phyloP scores from a whole-genome alignment of 768 basidiomycete genomes.

The Amanita polypyramis region DNA sequence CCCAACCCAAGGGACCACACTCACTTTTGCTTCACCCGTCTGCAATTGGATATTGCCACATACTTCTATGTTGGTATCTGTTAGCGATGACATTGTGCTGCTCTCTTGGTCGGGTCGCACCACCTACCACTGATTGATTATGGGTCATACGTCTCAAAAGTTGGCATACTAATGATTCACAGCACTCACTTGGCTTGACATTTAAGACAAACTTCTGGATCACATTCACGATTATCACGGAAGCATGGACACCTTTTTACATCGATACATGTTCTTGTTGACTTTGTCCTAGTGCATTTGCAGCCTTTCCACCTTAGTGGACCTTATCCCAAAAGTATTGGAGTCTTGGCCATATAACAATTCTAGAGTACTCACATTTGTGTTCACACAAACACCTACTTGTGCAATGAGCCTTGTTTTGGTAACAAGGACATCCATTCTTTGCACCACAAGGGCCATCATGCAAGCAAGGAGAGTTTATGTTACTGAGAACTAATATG shows the following conservation, averaged over 20 bases:
- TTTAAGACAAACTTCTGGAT: slow-evolving; percentile 48
- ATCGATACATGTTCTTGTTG: slow-evolving; percentile 22
- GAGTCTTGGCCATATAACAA: not conserved
- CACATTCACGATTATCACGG: slow-evolving; percentile 46
- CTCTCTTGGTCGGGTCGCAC: slow-evolving; percentile 5
- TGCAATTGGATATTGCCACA: slow-evolving; percentile 46
- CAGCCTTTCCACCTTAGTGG: slow-evolving; percentile 48
- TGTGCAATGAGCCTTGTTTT: slow-evolving; percentile 42
- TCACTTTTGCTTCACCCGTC: slow-evolving; percentile 32
- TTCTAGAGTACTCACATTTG: slow-evolving; percentile 31
- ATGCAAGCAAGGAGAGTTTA: slow-evolving; percentile 44
- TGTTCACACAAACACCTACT: slow-evolving; percentile 41
- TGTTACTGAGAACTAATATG: not conserved
- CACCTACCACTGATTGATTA: not conserved
- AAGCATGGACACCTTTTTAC: slow-evolving; percentile 41
- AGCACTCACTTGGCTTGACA: slow-evolving; percentile 38
- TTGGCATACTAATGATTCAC: not conserved
- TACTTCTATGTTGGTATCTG: slow-evolving; percentile 16
- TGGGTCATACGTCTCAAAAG: not conserved
- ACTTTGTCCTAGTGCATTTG: slow-evolving; percentile 25
- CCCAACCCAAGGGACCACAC: slow-evolving; percentile 1
- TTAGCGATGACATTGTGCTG: slow-evolving; percentile 15
- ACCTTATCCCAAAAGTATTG: slow-evolving; percentile 28
- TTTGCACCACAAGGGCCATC: slow-evolving; percentile 38
- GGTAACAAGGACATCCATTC: slow-evolving; percentile 37